Evolutionary conservation across 805 yeast genomes (phyloP).

Genomic region (Starmerella vaccinii): DNA sequence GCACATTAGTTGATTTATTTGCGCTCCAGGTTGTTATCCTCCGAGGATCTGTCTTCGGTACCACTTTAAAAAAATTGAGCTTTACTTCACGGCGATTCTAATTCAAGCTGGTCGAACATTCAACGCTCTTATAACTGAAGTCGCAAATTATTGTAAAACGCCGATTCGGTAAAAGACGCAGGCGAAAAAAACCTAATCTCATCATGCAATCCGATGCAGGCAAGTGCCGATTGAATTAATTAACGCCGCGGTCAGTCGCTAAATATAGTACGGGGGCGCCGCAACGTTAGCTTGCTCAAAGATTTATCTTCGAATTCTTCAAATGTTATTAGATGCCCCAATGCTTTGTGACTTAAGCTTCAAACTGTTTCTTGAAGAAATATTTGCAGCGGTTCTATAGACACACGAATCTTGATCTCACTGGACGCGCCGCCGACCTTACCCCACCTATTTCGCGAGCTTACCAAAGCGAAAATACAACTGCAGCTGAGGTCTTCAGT

Average conservation of each 20-base stretch:
- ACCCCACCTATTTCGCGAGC: neutral
- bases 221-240: neutral
- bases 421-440: conserved; percentile 1
- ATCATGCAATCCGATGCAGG: neutral
- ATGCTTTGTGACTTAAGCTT: too few species aligned
- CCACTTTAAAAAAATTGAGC: too few species aligned
- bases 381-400: neutral
- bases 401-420: neutral
- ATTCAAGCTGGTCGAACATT: too few species aligned
- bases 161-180: too few species aligned
- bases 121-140: too few species aligned
- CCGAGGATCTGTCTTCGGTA: too few species aligned
- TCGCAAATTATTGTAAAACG: too few species aligned
- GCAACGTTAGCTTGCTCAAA: neutral
- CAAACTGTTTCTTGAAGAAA: neutral
- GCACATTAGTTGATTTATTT: too few species aligned
- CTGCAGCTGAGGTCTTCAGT: too few species aligned
- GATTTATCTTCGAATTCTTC: neutral
- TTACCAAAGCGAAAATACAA: neutral
- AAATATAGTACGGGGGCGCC: neutral
- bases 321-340: neutral
- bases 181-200: conserved; percentile 5
- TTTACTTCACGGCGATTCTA: too few species aligned
- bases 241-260: neutral
- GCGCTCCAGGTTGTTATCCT: too few species aligned